These are phyloP conservation scores for Cymbomonas tetramitiformis DNA, from an alignment of 139 green algal species.

Conservation along the genomic window DNA sequence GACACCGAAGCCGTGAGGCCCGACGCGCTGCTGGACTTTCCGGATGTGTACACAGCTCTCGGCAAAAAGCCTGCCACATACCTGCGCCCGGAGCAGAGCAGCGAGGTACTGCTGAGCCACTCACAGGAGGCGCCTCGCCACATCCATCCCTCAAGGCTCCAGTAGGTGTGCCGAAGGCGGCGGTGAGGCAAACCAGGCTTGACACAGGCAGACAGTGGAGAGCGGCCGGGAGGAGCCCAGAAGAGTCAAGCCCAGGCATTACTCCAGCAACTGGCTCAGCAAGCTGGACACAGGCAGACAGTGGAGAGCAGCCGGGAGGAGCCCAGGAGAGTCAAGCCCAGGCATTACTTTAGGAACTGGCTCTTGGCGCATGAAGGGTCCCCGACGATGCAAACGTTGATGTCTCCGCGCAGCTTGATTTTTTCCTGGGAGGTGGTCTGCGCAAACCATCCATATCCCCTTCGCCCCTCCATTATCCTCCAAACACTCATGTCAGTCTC, in stretches of 20 bases:
- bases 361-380: conserved; percentile 95
- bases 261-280: no score
- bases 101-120: not conserved
- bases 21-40: conserved; percentile 84
- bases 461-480: not conserved
- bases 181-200: no score
- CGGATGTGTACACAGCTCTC: conserved; percentile 83
- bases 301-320: no score
- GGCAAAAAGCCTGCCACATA: conserved; percentile 36
- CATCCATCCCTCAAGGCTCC: no score
- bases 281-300: no score
- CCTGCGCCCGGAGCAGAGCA: not conserved
- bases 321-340: not conserved
- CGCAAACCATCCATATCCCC: no score
- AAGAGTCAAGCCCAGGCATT: not conserved
- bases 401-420: conserved; percentile 71
- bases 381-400: conserved; percentile 95
- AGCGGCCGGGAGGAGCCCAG: not conserved
- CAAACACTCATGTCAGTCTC: not conserved
- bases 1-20: conserved; percentile 83
- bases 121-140: not conserved
- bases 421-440: no score
- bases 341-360: conserved; percentile 98
- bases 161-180: no score
- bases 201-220: no score